Evolutionary conservation across 805 yeast species (phyloP), one percentile per base, ranked within the genome.

Genomic region (Allodekkera sacchari): DNA sequence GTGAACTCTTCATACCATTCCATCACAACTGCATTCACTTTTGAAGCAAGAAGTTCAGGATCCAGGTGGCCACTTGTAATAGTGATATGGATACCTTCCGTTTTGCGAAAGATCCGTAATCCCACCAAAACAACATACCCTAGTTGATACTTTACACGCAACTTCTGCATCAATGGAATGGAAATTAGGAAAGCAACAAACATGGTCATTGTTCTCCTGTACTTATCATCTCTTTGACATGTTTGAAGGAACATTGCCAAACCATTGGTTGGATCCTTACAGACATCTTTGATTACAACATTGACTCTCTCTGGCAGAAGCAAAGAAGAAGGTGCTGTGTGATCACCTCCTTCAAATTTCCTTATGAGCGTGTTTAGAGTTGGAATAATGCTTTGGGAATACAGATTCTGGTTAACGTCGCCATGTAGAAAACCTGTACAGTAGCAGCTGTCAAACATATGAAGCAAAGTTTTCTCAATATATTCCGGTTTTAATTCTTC

Each of bases 121-220:
- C 85, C 85, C 14, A 77, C 70, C n/a, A 66, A 41, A 0, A 77
- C 72, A 5, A 66, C 61, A 46, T 81, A 81, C 0, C 84, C 88
- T 33, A 81, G 50, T 39, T 74, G 81, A 36, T 64, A 65, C 41
- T 65, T 67, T 13, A 63, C 64, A 38, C 88, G 54, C 12, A 80
- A 50, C 28, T 69, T 75, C 3, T 64, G 55, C 1, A 59, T 51
- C 13, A 72, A 55, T 1, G 64, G 53, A 6, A 59, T 39, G 0
- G 72, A 58, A 41, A 79, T 43, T n/a, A 69, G 31, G 46, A 60
- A 69, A 1, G 71, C 64, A 1, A 69, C 41, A 5, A 80, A 47
- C 14, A 56, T 57, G 0, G 80, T 65, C 34, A 75, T 34, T 0
- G 74, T 48, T 27, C 60, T 53, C 1, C 47, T 43, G 6, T 38